These are phyloP conservation scores for Penicillium rolfsii DNA, from an alignment of 2,329 filamentous ascomycete genomes.

Conservation along the genomic window DNA sequence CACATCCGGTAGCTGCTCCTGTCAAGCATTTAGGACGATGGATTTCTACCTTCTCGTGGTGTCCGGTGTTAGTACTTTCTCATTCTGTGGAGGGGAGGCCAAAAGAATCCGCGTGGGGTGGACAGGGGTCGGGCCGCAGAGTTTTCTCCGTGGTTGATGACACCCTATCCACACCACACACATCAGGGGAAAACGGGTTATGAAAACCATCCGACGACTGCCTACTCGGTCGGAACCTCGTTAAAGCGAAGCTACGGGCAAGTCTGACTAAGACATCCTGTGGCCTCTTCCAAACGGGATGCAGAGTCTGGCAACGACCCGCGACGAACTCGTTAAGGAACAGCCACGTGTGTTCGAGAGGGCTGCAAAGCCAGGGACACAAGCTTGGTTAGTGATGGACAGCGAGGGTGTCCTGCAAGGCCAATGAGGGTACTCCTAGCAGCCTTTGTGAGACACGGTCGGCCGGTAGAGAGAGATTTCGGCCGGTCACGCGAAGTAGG, in stretches of 20 bases:
- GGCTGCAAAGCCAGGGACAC: constrained; percentile 9
- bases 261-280: constrained; percentile 9
- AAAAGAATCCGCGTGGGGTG: constrained; percentile 20
- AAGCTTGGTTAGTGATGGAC: constrained; percentile 11
- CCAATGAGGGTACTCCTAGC: constrained; percentile 3
- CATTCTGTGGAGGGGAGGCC: constrained; percentile 8
- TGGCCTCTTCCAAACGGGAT: constrained; percentile 2
- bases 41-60: constrained; percentile 21
- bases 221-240: constrained; percentile 9
- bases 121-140: constrained; percentile 15
- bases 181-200: constrained; percentile 13
- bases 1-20: constrained; percentile 21
- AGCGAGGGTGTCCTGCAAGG: constrained; percentile 6
- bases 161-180: constrained; percentile 13
- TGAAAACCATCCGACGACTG: constrained; percentile 21
- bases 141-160: constrained; percentile 16
- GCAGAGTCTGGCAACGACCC: constrained; percentile 13
- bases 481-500: background rate
- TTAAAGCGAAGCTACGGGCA: constrained; percentile 18
- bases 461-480: background rate
- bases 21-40: constrained; percentile 20
- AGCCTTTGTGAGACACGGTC: constrained; percentile 3
- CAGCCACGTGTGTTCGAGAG: constrained; percentile 10
- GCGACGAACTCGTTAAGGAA: constrained; percentile 16
- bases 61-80: constrained; percentile 14